Conservation (phyloP, 1,284 basidiomycete species). For the Hypsizygus ulmarius region DNA sequence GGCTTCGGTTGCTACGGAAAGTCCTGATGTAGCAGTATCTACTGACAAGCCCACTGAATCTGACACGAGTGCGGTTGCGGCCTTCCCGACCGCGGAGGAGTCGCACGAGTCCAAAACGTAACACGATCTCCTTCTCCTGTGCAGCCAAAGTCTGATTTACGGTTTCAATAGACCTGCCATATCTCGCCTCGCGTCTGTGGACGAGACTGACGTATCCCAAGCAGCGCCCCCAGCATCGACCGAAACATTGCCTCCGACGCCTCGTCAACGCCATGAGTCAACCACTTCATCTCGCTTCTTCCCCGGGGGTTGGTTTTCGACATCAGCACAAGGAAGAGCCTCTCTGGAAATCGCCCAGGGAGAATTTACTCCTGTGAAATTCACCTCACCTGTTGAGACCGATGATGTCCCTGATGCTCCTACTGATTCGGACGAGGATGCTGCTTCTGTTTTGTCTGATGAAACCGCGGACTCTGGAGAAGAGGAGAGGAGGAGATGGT, state of each 20-base stretch:
- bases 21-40: not conserved
- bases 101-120: not conserved
- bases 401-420: conserved; percentile 20
- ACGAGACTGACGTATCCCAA: conserved; percentile 13
- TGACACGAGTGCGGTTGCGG: not conserved
- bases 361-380: conserved; percentile 40
- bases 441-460: conserved; percentile 7
- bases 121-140: conserved; percentile 4
- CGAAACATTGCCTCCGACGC: conserved; percentile 17
- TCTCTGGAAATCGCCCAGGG: conserved; percentile 52
- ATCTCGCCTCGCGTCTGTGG: conserved; percentile 17
- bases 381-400: conserved; percentile 19
- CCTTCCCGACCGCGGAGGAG: conserved; percentile 3
- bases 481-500: conserved; percentile 28
- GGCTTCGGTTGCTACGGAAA: not conserved
- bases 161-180: conserved; percentile 12
- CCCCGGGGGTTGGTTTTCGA: conserved; percentile 56
- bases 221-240: conserved; percentile 10
- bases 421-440: conserved; percentile 4
- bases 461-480: conserved; percentile 15
- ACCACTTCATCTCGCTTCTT: conserved; percentile 53
- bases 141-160: not conserved
- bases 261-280: conserved; percentile 46
- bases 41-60: not conserved
- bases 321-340: conserved; percentile 39